Evolutionary conservation across 164 flowering plant species (phyloP).

Genomic region (Aristolochia fimbriata): DNA sequence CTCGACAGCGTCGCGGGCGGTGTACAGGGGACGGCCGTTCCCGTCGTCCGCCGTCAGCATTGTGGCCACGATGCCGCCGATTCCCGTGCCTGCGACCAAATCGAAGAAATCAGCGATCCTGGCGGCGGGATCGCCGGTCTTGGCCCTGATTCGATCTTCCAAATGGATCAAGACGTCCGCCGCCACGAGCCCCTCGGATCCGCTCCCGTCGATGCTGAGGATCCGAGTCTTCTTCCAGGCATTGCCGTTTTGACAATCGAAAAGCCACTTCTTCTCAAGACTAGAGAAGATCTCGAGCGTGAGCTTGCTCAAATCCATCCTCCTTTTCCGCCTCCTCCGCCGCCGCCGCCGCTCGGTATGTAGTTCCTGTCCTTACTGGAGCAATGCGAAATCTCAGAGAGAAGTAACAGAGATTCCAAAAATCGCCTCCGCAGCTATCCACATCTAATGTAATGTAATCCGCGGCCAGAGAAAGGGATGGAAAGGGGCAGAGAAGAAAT

Average conservation of each 20-base stretch:
- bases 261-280: slow-evolving; percentile 37
- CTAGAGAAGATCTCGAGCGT: slow-evolving; percentile 29
- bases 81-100: slow-evolving; percentile 38
- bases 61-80: slow-evolving; percentile 38
- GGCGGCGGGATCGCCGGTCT: slow-evolving; percentile 26
- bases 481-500: background rate
- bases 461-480: background rate
- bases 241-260: slow-evolving; percentile 8
- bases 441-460: background rate
- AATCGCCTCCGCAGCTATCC: background rate
- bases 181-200: slow-evolving; percentile 21
- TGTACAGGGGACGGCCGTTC: slow-evolving; percentile 28
- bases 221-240: slow-evolving; percentile 23
- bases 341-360: too few relatives aligned
- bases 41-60: slow-evolving; percentile 36
- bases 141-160: slow-evolving; percentile 25
- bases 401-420: background rate
- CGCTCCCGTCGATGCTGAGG: slow-evolving; percentile 39
- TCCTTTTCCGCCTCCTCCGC: background rate
- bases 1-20: slow-evolving; percentile 26
- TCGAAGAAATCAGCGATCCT: slow-evolving; percentile 44
- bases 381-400: background rate
- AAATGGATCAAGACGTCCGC: slow-evolving; percentile 29
- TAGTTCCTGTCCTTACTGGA: background rate
- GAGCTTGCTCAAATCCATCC: slow-evolving; percentile 20